Evolutionary conservation across 768 basidiomycete species (phyloP).

Genomic region (Phanerochaete carnosa): DNA sequence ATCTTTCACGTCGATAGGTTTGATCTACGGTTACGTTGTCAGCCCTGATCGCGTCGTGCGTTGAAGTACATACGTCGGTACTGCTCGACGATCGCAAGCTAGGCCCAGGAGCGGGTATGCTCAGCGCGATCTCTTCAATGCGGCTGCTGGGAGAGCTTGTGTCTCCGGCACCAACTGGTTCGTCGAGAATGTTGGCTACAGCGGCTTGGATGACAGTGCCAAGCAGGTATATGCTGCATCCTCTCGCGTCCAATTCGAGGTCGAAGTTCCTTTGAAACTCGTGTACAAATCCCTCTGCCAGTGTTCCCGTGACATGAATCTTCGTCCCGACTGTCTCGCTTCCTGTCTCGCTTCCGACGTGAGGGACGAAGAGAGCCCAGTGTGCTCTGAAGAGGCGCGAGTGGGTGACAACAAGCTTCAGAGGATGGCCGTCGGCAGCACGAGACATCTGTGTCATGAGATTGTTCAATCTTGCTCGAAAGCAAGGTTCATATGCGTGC

Average conservation of each 20-base stretch:
- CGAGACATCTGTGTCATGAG: background rate
- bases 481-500: no score
- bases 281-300: background rate
- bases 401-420: background rate
- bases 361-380: background rate
- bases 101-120: background rate
- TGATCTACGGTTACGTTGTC: background rate
- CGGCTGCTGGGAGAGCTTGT: background rate
- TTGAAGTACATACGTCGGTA: background rate
- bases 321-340: background rate
- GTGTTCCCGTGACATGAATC: background rate
- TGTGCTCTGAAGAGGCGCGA: background rate
- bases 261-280: background rate
- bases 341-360: background rate
- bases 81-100: background rate
- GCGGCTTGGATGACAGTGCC: background rate
- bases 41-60: background rate
- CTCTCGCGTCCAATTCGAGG: background rate
- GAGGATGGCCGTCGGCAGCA: background rate
- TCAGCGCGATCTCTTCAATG: background rate
- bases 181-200: background rate
- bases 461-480: no score
- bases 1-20: background rate
- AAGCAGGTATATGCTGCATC: background rate
- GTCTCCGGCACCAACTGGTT: background rate